Base-by-base conservation (phyloP, 1,139 yeast genomes). In the Eremothecium gossypii region DNA sequence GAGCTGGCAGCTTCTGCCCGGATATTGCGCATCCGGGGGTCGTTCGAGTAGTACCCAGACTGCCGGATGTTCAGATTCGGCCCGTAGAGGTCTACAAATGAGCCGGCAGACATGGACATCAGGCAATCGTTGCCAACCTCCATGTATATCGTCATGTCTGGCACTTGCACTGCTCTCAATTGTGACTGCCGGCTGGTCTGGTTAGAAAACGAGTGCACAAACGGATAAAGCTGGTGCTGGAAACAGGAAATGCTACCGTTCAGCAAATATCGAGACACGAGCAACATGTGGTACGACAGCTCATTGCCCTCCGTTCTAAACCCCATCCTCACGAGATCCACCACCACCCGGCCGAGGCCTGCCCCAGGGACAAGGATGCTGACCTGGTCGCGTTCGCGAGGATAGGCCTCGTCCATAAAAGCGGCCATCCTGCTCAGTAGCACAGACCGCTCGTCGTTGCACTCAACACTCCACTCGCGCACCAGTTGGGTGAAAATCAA, bases 301-400 rank as follows among this genome's bases (percentile, higher is more conserved):
- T 87, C 96, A 58, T 85, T 86, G 0, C 95, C 96, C 51, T 83
- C 87, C n/a, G 83, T 76, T 61, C 71, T 64, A 58, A 79, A 84
- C 1, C 95, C 95, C 42, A 69, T 54, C 27, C 59, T 61, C 1
- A 84, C 85, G 41, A 84, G 64, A 40, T 86, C 95, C 43, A 75
- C 71, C n/a, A 85, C 83, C 45, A 85, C 60, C 42, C 95, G 61
- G 0, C 93, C 96, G 13, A 84, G 66, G 0, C 96, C 96, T 47
- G 86, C 78, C 0, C 96, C 96, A 0, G 96, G 95, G 1, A 80
- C 78, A 29, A 86, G 65, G 0, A 84, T 69, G 36, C 70, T 68
- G 2, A 74, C 52, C 10, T 65, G 41, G 14, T 63, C 68, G 31
- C 83, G 57, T 5, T 12, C 20, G 0, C 58, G 45, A 0, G 83